phyloP scores from a whole-genome alignment of 176 grass and related monocot species.

The Tuctoria greenei region DNA sequence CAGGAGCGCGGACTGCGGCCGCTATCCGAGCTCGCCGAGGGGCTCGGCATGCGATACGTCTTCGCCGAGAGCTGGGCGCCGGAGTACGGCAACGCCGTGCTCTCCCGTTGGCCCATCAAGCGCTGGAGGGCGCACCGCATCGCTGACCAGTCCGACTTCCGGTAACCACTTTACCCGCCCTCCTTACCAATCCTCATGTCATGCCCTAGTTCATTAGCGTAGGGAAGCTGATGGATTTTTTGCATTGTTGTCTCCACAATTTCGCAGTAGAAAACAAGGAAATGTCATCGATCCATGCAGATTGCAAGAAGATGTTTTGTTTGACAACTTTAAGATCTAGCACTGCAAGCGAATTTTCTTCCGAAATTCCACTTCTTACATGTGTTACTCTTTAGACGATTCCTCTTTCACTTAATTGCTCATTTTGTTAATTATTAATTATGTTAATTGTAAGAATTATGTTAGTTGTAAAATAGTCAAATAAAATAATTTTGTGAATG shows the following conservation, averaged over 20 bases:
- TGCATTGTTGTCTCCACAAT: not conserved
- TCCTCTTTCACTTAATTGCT: too few species aligned
- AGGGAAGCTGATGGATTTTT: too few species aligned
- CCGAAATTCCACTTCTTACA: too few species aligned
- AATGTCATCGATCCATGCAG: not conserved
- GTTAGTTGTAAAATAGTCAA: too few species aligned
- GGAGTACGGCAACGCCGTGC: constrained; percentile 88
- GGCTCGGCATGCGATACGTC: constrained; percentile 87
- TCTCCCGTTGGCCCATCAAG: constrained; percentile 92
- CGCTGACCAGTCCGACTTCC: constrained; percentile 80
- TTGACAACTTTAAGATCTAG: not conserved
- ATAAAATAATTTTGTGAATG: too few species aligned
- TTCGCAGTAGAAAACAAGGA: not conserved
- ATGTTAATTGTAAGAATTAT: too few species aligned
- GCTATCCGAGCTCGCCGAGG: constrained; percentile 76
- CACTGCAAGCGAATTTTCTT: too few species aligned
- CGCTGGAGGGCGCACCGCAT: constrained; percentile 74
- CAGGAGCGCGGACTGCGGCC: constrained; percentile 92
- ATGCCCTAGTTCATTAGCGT: too few species aligned
- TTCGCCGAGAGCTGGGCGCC: constrained; percentile 99
- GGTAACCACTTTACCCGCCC: constrained; percentile 32
- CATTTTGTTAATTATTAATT: too few species aligned
- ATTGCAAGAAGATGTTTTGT: not conserved
- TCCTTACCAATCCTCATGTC: too few species aligned
- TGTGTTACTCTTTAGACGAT: too few species aligned